These are phyloP conservation scores for Bruguiera hainesii DNA, from an alignment of 441 rosid genomes.

Conservation along the genomic window DNA sequence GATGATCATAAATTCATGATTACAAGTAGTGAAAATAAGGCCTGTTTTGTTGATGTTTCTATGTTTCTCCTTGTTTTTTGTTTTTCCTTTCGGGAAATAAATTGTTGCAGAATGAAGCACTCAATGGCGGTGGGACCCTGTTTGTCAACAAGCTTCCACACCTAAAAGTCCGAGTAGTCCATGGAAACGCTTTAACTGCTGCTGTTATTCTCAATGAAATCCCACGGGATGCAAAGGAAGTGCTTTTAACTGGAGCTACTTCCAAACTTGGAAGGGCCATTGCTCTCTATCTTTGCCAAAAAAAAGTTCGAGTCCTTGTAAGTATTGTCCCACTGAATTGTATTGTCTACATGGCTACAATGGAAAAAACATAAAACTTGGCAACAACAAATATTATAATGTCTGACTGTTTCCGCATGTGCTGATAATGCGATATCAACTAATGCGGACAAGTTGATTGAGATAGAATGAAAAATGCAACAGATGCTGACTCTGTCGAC, in stretches of 20 bases:
- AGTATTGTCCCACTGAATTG: constrained; percentile 15
- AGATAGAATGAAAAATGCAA: background rate
- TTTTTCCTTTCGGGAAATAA: background rate
- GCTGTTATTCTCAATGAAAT: constrained; percentile 84
- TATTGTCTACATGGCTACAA: background rate
- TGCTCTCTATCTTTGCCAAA: constrained; percentile 82
- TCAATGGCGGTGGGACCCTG: constrained; percentile 91
- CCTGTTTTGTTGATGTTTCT: background rate
- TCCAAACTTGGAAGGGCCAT: constrained; percentile 96
- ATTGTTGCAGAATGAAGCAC: constrained; percentile 65
- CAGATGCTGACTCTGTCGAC: constrained; percentile 86
- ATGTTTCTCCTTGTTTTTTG: background rate
- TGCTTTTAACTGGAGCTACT: constrained; percentile 91
- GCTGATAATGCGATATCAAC: background rate
- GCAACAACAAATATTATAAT: too few relatives aligned
- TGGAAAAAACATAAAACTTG: too few relatives aligned
- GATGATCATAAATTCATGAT: background rate
- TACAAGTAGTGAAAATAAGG: too few relatives aligned
- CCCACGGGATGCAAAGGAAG: constrained; percentile 63
- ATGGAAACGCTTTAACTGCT: constrained; percentile 96
- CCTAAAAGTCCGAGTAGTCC: constrained; percentile 83
- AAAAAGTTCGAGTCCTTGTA: constrained; percentile 76
- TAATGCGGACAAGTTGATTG: background rate
- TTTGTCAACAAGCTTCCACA: constrained; percentile 78
- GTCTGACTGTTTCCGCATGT: too few relatives aligned